Conservation (phyloP, 306 rosid species). For the Corylus heterophylla region DNA sequence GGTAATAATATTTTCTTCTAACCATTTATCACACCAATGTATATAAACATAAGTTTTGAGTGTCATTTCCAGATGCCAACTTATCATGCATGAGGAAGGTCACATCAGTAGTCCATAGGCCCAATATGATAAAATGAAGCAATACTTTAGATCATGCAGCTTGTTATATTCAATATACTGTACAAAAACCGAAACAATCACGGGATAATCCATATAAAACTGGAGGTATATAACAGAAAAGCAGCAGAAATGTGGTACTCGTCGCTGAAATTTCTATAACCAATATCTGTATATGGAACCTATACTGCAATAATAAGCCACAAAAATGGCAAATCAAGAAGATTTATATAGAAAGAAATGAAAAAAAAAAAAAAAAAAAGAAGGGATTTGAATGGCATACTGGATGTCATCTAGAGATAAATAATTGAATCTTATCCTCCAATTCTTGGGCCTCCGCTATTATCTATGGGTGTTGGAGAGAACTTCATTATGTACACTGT, state of each 20-base stretch:
- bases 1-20: neutral
- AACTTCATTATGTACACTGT: constrained; percentile 61
- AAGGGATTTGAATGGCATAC: constrained; percentile 30
- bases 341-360: constrained; percentile 3
- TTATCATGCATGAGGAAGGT: neutral
- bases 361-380: constrained; percentile 18
- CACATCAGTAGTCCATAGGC: neutral
- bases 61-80: neutral
- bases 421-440: constrained; percentile 12
- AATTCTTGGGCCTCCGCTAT: constrained; percentile 40
- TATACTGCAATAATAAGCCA: constrained; percentile 38
- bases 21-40: neutral
- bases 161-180: constrained; percentile 16
- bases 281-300: constrained; percentile 32
- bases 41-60: too few relatives aligned
- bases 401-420: constrained; percentile 23
- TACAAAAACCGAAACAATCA: constrained; percentile 34
- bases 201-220: constrained; percentile 28
- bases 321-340: constrained; percentile 28
- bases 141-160: constrained; percentile 1
- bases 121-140: neutral
- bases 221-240: constrained; percentile 20
- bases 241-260: constrained; percentile 36
- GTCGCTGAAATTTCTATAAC: constrained; percentile 36
- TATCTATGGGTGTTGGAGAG: constrained; percentile 28